Evolutionary conservation across 2,329 filamentous ascomycete species (phyloP).

Genomic region (Amauroascus verrucosus): DNA sequence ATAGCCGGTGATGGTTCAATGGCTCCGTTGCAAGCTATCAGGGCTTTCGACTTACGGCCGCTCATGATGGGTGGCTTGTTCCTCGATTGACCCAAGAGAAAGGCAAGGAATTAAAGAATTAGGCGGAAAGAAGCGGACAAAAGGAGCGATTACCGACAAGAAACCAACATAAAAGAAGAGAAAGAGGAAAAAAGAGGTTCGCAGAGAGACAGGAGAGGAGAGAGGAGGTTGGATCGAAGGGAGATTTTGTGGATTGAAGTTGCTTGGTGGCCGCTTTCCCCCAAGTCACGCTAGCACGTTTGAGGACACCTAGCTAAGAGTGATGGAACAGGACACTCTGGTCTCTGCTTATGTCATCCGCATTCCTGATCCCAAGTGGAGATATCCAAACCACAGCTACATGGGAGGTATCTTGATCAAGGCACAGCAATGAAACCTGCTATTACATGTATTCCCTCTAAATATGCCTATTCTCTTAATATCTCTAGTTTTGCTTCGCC

Average conservation of each 20-base stretch:
- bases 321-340: conserved; percentile 17
- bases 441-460: no score
- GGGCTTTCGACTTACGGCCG: conserved; percentile 43
- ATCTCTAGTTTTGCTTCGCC: no score
- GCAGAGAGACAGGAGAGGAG: conserved; percentile 18
- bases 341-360: conserved; percentile 13
- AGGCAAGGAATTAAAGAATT: conserved; percentile 22
- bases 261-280: conserved; percentile 10
- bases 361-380: background rate
- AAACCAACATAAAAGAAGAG: conserved; percentile 14
- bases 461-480: no score
- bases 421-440: no score
- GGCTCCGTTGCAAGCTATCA: conserved; percentile 9
- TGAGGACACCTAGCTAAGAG: conserved; percentile 1
- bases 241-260: conserved; percentile 16
- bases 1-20: conserved; percentile 3
- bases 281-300: conserved; percentile 16
- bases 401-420: no score
- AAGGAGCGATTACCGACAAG: conserved; percentile 20
- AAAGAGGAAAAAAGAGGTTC: conserved; percentile 20
- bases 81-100: conserved; percentile 24
- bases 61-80: conserved; percentile 44
- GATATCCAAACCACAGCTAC: no score
- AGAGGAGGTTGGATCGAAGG: conserved; percentile 16
- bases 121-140: conserved; percentile 27